phyloP scores from a whole-genome alignment of 495 filamentous ascomycete genomes.

The Aspergillus incahuasiensis region DNA sequence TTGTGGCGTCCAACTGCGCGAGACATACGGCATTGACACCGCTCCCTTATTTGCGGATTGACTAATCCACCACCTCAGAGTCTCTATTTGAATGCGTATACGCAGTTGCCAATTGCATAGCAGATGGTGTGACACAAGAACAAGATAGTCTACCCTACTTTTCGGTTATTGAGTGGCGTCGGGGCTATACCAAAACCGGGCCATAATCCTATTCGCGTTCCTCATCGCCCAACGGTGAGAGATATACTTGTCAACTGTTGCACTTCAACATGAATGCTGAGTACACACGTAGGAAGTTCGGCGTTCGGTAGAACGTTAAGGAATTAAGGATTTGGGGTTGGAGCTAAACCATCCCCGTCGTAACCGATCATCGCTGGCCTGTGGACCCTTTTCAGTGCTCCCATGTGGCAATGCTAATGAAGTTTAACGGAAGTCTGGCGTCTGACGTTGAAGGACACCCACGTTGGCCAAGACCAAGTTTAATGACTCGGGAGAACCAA shows the following conservation, averaged over 20 bases:
- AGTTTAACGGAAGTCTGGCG: neutral
- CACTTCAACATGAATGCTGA: too few species aligned
- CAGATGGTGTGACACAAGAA: constrained; percentile 8
- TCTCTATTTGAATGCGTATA: constrained; percentile 3
- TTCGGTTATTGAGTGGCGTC: neutral
- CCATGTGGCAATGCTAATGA: constrained; percentile 1
- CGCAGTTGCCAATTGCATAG: constrained; percentile 2
- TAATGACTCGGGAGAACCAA: neutral
- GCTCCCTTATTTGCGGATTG: constrained; percentile 9
- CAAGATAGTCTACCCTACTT: constrained; percentile 10
- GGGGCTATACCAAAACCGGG: neutral
- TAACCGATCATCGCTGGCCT: neutral
- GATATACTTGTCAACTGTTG: too few species aligned
- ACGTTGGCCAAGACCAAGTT: neutral
- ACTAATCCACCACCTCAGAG: neutral
- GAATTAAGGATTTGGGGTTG: neutral
- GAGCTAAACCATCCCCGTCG: neutral
- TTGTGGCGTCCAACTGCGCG: neutral
- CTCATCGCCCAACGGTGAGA: too few species aligned
- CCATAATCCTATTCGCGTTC: too few species aligned
- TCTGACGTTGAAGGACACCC: neutral
- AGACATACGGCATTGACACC: neutral
- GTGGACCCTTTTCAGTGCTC: neutral
- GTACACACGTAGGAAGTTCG: too few species aligned
- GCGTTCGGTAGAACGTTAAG: too few species aligned